These are phyloP conservation scores for Lodderomyces theae DNA, from an alignment of 1,139 yeast genomes.

Conservation along the genomic window DNA sequence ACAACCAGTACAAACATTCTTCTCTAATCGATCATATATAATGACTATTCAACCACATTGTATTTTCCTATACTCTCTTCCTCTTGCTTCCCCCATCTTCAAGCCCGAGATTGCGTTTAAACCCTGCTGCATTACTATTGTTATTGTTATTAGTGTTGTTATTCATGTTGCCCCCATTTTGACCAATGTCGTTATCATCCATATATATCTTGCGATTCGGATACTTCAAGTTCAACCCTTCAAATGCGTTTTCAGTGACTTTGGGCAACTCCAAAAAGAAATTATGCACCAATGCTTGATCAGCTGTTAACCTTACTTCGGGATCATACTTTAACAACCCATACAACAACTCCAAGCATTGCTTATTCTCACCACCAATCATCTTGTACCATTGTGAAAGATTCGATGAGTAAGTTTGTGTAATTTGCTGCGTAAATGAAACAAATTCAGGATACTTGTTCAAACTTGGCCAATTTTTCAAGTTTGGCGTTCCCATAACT, in stretches of 20 bases:
- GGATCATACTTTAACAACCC: slow-evolving; percentile 82
- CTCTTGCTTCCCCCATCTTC: slow-evolving; percentile 2
- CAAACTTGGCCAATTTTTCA: slow-evolving; percentile 73
- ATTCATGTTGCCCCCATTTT: slow-evolving; percentile 11
- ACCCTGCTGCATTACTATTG: neutral
- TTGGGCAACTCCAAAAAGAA: slow-evolving; percentile 70
- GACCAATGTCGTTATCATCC: slow-evolving; percentile 68
- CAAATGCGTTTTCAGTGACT: slow-evolving; percentile 69
- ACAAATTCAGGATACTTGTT: slow-evolving; percentile 81
- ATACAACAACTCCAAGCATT: slow-evolving; percentile 63
- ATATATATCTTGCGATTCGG: slow-evolving; percentile 74
- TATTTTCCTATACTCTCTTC: neutral
- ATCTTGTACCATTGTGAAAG: slow-evolving; percentile 82
- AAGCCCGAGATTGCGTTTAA: slow-evolving; percentile 3
- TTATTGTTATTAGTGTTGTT: neutral
- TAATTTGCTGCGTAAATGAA: slow-evolving; percentile 55
- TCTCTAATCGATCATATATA: neutral
- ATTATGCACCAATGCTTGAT: slow-evolving; percentile 68
- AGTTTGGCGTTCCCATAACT: slow-evolving; percentile 82
- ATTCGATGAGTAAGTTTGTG: slow-evolving; percentile 62
- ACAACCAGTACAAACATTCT: neutral
- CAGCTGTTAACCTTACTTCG: slow-evolving; percentile 65
- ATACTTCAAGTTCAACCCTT: slow-evolving; percentile 58
- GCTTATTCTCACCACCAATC: slow-evolving; percentile 68
- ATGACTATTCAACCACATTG: neutral